These are phyloP conservation scores for Pythium aristosporum DNA, from an alignment of 352 stramenopile genomes.

Conservation along the genomic window DNA sequence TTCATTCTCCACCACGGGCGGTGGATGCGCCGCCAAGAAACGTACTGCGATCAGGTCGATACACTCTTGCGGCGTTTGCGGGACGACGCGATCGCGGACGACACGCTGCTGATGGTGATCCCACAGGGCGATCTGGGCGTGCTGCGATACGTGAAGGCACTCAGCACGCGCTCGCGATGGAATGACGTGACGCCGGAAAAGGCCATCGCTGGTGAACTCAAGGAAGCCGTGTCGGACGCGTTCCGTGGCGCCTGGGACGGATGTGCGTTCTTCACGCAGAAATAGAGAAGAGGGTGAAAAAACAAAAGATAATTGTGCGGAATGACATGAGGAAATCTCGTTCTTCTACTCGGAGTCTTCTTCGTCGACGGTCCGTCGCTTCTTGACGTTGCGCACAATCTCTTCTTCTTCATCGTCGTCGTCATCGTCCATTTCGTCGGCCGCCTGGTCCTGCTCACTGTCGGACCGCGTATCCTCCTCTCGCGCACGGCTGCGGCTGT, in stretches of 20 bases:
- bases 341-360: constrained; percentile 70
- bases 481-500: constrained; percentile 50
- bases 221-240: constrained; percentile 65
- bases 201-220: constrained; percentile 48
- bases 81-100: constrained; percentile 39
- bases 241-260: constrained; percentile 71
- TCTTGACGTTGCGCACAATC: constrained; percentile 72
- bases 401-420: constrained; percentile 80
- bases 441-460: constrained; percentile 51
- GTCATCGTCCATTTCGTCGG: constrained; percentile 54
- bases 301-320: neutral
- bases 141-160: constrained; percentile 68
- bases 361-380: constrained; percentile 77
- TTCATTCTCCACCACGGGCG: constrained; percentile 61
- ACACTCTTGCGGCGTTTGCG: constrained; percentile 43
- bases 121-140: constrained; percentile 73
- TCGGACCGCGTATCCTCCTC: constrained; percentile 70
- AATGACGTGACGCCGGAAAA: constrained; percentile 50
- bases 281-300: constrained; percentile 15
- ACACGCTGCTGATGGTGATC: constrained; percentile 62
- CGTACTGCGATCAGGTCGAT: constrained; percentile 52
- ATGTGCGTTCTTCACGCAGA: constrained; percentile 74
- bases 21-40: constrained; percentile 65
- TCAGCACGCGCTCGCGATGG: constrained; percentile 77
- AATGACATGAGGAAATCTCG: neutral